These are phyloP conservation scores for Epichloe hybrida DNA, from an alignment of 2,329 filamentous ascomycete species.

Conservation along the genomic window DNA sequence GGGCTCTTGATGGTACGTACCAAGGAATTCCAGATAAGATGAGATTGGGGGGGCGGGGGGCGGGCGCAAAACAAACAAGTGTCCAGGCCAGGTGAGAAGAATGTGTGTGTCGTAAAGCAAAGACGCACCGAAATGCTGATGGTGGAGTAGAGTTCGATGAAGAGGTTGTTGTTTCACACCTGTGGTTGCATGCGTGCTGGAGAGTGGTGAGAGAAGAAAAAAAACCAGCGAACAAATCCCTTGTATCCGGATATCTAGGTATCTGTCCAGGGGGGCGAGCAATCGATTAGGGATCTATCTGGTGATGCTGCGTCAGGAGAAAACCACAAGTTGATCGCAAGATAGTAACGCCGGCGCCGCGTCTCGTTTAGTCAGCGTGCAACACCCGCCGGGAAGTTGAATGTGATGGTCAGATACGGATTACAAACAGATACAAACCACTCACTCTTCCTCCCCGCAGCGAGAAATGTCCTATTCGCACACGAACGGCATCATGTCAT, in stretches of 20 bases:
- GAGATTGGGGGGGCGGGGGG: no score
- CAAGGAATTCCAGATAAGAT: background rate
- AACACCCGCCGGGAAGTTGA: no score
- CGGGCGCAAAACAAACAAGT: background rate
- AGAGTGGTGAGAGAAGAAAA: background rate
- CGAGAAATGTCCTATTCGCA: background rate
- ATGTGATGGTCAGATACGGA: no score
- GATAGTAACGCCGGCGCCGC: no score
- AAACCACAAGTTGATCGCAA: background rate
- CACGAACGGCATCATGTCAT: background rate
- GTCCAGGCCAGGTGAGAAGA: background rate
- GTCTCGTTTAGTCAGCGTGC: no score
- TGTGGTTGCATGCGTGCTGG: background rate
- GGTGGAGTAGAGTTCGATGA: background rate
- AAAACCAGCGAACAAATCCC: background rate
- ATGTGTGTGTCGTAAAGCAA: constrained; percentile 2
- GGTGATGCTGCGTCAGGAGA: background rate
- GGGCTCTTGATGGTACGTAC: constrained; percentile 1
- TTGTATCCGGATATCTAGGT: background rate
- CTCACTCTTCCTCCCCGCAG: background rate
- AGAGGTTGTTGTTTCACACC: background rate
- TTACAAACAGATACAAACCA: no score
- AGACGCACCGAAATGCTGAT: background rate
- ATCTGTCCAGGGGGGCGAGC: background rate
- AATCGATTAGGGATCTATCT: background rate